phyloP scores from a whole-genome alignment of 208 protist genomes.

The Leishmania arabica region DNA sequence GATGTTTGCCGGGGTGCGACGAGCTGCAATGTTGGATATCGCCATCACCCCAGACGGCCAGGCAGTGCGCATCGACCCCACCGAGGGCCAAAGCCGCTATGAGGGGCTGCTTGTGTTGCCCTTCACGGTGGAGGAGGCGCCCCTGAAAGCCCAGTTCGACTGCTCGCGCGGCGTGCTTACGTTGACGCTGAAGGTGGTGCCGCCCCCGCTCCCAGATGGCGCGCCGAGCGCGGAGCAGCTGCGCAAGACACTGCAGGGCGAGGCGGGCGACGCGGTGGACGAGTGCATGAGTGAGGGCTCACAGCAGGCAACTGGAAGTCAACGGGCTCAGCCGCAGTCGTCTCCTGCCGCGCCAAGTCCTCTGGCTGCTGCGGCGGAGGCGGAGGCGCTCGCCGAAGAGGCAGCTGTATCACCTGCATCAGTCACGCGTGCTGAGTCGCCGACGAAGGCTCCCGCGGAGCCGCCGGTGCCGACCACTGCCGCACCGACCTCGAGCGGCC shows the following conservation, averaged over 20 bases:
- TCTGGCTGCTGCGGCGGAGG: neutral
- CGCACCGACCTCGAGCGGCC: neutral
- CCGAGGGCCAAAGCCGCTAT: conserved; percentile 40
- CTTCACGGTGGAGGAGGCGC: conserved; percentile 72
- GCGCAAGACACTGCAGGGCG: conserved; percentile 23
- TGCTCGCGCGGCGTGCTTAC: conserved; percentile 53
- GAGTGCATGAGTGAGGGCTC: neutral
- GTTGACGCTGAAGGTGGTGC: conserved; percentile 72
- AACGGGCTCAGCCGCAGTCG: neutral
- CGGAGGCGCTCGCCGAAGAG: neutral
- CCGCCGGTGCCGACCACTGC: neutral
- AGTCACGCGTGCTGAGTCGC: neutral
- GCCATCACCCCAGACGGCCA: conserved; percentile 58
- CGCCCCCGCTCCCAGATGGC: conserved; percentile 45
- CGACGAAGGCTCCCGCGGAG: neutral
- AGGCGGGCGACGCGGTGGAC: neutral
- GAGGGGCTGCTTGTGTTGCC: conserved; percentile 72
- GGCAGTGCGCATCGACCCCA: conserved; percentile 53
- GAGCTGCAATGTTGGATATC: conserved; percentile 63
- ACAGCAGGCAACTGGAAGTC: neutral
- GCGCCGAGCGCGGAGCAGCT: conserved; percentile 46
- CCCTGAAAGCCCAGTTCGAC: conserved; percentile 73
- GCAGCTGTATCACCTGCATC: neutral
- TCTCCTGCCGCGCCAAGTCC: neutral
- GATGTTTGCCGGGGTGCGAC: conserved; percentile 55